Percentiles rank a stretch among this genome's conserved stretches.
Evolutionary conservation across 2,329 filamentous ascomycete genomes (phyloP).

Genomic region (Arthrobotrys conoides): DNA sequence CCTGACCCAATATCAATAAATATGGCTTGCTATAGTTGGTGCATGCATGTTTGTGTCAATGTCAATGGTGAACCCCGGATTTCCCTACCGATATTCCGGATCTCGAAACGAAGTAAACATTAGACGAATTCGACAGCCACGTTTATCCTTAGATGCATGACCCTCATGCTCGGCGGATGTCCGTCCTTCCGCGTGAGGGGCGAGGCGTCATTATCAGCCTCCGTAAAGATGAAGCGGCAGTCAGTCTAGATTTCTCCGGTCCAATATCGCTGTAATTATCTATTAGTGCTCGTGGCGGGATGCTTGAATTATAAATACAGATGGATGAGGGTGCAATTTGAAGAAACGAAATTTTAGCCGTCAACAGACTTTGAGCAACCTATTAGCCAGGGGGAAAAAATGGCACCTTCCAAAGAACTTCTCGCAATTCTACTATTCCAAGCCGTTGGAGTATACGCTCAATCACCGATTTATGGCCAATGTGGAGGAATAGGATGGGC

Average conservation of each 20-base stretch:
- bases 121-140: background rate
- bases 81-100: constrained; percentile 26
- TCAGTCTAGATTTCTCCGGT: background rate
- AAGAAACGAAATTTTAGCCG: background rate
- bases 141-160: background rate
- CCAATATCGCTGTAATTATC: background rate
- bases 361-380: background rate
- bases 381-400: background rate
- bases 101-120: constrained; percentile 3
- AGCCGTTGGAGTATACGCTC: constrained; percentile 27
- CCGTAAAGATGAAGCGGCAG: background rate
- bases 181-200: background rate
- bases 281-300: background rate
- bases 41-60: background rate
- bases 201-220: background rate
- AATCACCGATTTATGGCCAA: constrained; percentile 39
- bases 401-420: background rate
- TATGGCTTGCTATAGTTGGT: constrained; percentile 11
- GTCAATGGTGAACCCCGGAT: background rate
- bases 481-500: constrained; percentile 68
- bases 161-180: background rate
- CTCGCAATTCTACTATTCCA: constrained; percentile 31
- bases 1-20: background rate
- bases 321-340: background rate
- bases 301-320: constrained; percentile 8